Base-by-base conservation (phyloP, 73 alveolate genomes). In the Paramecium primaurelia region DNA sequence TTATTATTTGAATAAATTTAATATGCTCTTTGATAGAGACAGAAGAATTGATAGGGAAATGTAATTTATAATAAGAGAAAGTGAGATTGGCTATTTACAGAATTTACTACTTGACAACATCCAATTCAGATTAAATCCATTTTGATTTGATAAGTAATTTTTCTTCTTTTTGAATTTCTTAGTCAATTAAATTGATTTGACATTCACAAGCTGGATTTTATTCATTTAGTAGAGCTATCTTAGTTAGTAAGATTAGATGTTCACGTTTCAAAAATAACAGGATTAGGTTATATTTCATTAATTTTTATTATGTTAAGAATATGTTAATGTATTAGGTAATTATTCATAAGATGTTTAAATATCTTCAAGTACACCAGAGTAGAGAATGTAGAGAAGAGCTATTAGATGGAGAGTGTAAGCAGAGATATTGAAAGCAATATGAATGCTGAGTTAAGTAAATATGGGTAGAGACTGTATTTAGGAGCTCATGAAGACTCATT, bases 31-130 rank as follows among this genome's bases (percentile, higher is more conserved):
- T 73, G 36, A 73, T 73, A 36, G 34, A 22, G 34, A 73, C 37
- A 14, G 58, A 37, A 10, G 87, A 34, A 37, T 73, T 73, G 38
- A 73, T 32, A 12, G 87, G 87, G 87, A 73, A 73, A 73, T 73
- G 87, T 18, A 73, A 38, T 36, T 73, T 73, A 22, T 37, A 73
- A 38, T 73, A 73, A 20, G 87, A 73, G 87, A 73, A 73, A 6
- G 59, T 37, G 10, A 73, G 59, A 40, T 73, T 73, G 16, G 87
- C 87, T 14, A 73, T 73, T 37, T 40, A 22, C 26, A 73, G 32
- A 32, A 73, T 20, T 73, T 73, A 18, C 8, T 34, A 12, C 36
- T 73, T 30, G 38, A 73, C 18, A 9, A 16, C 8, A 6, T 73
- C 87, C 8, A 73, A 38, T 20, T 73, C 64, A 32, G 47, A 36